A percentile compares a stretch with the other conserved stretches of the same genome.
Conservation (phyloP, 495 filamentous ascomycete genomes). For the Penicillium macrosclerotiorum region DNA sequence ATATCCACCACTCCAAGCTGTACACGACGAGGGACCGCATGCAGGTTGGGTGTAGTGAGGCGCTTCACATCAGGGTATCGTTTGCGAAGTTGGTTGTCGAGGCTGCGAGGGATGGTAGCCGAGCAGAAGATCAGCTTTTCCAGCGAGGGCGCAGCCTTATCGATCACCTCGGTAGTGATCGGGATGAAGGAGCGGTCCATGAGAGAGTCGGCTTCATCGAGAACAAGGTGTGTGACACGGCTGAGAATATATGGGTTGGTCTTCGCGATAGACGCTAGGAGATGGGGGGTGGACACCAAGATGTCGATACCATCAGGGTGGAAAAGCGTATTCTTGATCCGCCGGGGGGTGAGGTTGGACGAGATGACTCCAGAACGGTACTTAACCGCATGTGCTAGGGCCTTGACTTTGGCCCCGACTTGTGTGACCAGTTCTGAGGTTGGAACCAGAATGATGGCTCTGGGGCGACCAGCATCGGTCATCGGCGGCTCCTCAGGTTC, state of each 20-base stretch:
- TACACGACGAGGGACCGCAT: slow-evolving; percentile 91
- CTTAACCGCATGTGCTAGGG: slow-evolving; percentile 76
- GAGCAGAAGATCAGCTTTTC: slow-evolving; percentile 93
- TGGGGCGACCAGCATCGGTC: slow-evolving; percentile 70
- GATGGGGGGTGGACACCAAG: slow-evolving; percentile 81
- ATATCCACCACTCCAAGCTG: slow-evolving; percentile 93
- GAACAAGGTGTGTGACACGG: slow-evolving; percentile 79
- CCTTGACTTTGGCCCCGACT: slow-evolving; percentile 74
- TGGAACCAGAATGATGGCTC: slow-evolving; percentile 85
- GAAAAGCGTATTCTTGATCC: slow-evolving; percentile 87
- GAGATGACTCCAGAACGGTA: slow-evolving; percentile 78
- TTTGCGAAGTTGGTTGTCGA: slow-evolving; percentile 77
- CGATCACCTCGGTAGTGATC: slow-evolving; percentile 75
- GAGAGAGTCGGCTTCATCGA: slow-evolving; percentile 94
- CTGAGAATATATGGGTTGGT: slow-evolving; percentile 85
- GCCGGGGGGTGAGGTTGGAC: slow-evolving; percentile 65
- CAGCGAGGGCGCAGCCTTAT: slow-evolving; percentile 71
- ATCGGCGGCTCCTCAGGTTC: slow-evolving; percentile 53
- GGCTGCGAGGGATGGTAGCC: slow-evolving; percentile 86
- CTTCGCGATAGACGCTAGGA: slow-evolving; percentile 80
- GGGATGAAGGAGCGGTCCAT: slow-evolving; percentile 88
- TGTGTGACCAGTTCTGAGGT: slow-evolving; percentile 92
- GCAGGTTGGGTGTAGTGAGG: slow-evolving; percentile 89
- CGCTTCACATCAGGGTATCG: slow-evolving; percentile 79
- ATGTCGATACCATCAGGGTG: slow-evolving; percentile 79